Percentiles rank a stretch among this genome's conserved stretches.
Evolutionary conservation across 768 basidiomycete species (phyloP).

Genomic region (Naganishia friedmannii): DNA sequence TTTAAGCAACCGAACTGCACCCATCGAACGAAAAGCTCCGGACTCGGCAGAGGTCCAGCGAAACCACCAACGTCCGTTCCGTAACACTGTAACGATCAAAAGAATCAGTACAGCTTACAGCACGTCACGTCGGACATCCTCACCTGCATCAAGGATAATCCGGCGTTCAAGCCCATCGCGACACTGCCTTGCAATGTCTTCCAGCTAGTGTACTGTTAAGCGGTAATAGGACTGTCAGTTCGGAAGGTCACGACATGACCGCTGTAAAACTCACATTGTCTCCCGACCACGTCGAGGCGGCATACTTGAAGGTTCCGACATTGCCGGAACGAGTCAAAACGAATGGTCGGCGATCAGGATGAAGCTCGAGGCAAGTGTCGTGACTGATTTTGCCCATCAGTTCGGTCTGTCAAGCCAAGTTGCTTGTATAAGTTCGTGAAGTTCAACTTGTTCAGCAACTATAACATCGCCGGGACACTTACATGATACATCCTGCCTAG

Average conservation of each 20-base stretch:
- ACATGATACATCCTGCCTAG: constrained; percentile 48
- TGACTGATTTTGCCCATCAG: constrained; percentile 33
- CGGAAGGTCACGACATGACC: not conserved
- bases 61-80: constrained; percentile 51
- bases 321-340: constrained; percentile 50
- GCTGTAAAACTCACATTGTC: constrained; percentile 42
- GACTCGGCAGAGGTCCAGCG: constrained; percentile 45
- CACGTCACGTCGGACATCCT: not conserved
- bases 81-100: constrained; percentile 32
- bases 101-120: not conserved
- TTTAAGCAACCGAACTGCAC: constrained; percentile 47
- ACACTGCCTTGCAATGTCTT: constrained; percentile 49
- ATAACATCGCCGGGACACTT: constrained; percentile 7
- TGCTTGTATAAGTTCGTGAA: not conserved
- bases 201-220: constrained; percentile 38
- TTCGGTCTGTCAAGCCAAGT: constrained; percentile 15
- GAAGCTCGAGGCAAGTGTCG: constrained; percentile 35
- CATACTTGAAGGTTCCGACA: constrained; percentile 48
- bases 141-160: constrained; percentile 45
- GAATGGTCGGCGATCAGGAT: constrained; percentile 43
- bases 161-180: constrained; percentile 46
- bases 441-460: not conserved
- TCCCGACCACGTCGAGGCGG: constrained; percentile 47
- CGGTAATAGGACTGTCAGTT: not conserved
- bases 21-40: constrained; percentile 50